phyloP scores from a whole-genome alignment of 306 rosid genomes.

The Datisca glomerata region DNA sequence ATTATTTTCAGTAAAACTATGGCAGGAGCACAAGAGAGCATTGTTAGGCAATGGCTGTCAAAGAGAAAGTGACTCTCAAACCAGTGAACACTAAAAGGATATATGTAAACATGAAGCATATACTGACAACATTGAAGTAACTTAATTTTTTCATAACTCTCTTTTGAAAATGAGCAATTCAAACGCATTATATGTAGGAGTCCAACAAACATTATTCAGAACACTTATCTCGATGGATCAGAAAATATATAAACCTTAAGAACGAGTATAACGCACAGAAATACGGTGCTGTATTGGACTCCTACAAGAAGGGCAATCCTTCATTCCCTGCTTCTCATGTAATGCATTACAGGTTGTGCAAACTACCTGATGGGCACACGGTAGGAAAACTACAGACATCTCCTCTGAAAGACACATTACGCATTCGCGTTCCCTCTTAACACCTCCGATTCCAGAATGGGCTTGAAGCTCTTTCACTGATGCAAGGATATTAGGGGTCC shows the following conservation, averaged over 20 bases:
- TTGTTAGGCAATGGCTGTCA: no score
- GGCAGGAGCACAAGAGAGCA: no score
- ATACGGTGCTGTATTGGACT: conserved; percentile 79
- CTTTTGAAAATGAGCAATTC: conserved; percentile 17
- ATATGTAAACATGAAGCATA: no score
- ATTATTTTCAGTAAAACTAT: no score
- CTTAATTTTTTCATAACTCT: conserved; percentile 30
- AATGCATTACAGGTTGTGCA: conserved; percentile 89
- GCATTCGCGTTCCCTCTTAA: conserved; percentile 84
- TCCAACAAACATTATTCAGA: conserved; percentile 47
- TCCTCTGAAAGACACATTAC: conserved; percentile 97
- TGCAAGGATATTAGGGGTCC: conserved; percentile 25
- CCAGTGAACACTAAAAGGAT: no score
- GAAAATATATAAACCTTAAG: conserved; percentile 22
- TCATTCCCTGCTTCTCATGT: conserved; percentile 91
- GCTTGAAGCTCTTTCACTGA: conserved; percentile 26
- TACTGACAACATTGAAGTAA: no score
- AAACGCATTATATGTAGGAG: conserved; percentile 38
- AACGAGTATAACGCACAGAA: conserved; percentile 48
- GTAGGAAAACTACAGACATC: conserved; percentile 85
- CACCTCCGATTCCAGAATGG: conserved; percentile 40
- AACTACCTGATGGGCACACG: conserved; percentile 95
- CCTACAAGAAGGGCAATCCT: conserved; percentile 92
- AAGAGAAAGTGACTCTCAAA: no score
- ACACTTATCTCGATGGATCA: conserved; percentile 27